Evolutionary conservation across 164 flowering plant genomes (phyloP).

Genomic region (Aristolochia fimbriata): DNA sequence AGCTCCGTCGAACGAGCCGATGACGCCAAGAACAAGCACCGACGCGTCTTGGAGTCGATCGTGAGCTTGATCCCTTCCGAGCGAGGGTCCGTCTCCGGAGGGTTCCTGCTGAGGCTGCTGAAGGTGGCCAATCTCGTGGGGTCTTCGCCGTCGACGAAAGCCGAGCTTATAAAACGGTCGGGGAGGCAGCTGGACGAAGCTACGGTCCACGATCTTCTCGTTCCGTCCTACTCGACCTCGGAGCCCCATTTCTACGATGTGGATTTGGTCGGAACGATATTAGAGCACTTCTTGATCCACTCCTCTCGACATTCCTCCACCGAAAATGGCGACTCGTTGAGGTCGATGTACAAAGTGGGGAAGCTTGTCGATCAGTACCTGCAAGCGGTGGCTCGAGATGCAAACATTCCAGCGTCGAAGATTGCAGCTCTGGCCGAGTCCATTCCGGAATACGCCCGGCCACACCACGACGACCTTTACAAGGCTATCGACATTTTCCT

Average conservation of each 20-base stretch:
- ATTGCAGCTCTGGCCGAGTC: constrained; percentile 49
- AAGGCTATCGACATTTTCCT: constrained; percentile 73
- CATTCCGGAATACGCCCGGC: constrained; percentile 54
- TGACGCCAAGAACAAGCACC: constrained; percentile 20
- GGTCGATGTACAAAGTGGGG: constrained; percentile 39
- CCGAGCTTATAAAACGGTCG: constrained; percentile 52
- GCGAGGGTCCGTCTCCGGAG: constrained; percentile 52
- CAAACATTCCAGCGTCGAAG: constrained; percentile 42
- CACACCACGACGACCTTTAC: constrained; percentile 71
- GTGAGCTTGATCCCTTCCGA: constrained; percentile 72
- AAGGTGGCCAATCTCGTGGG: constrained; percentile 38
- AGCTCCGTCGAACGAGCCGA: constrained; percentile 23
- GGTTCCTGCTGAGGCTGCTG: constrained; percentile 65
- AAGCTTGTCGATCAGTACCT: constrained; percentile 70
- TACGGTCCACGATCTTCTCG: constrained; percentile 40
- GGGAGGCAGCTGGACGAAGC: constrained; percentile 67
- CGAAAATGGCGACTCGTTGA: constrained; percentile 19
- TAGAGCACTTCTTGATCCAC: constrained; percentile 44
- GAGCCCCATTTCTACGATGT: constrained; percentile 32
- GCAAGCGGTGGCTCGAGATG: constrained; percentile 53
- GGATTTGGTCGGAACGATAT: constrained; percentile 41
- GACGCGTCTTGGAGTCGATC: constrained; percentile 45
- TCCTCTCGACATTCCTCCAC: constrained; percentile 29
- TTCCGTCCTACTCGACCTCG: constrained; percentile 28
- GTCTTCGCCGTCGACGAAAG: constrained; percentile 43